These are phyloP conservation scores for Creolimax fragrantissima DNA, from an alignment of 78 protist genomes.

Conservation along the genomic window DNA sequence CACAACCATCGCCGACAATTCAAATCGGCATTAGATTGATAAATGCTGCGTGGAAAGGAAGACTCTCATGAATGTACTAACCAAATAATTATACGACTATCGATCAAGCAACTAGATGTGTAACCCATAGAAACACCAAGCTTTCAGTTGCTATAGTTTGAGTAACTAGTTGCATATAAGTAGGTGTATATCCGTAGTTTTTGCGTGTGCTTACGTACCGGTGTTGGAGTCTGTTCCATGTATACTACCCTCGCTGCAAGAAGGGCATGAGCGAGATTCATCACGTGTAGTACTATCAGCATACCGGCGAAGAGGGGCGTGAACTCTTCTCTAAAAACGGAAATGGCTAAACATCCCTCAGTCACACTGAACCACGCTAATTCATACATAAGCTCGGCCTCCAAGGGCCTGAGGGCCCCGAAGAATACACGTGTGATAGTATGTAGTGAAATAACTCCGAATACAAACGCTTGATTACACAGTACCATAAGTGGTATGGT, in stretches of 20 bases:
- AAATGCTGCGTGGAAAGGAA: no score
- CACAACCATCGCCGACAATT: no score
- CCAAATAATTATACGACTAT: no score
- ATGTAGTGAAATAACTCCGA: background rate
- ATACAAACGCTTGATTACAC: background rate
- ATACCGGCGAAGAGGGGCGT: background rate
- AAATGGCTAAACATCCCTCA: slow-evolving; percentile 75
- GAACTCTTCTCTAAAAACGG: slow-evolving; percentile 81
- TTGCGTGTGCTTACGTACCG: no score
- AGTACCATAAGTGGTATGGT: background rate
- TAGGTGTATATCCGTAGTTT: no score
- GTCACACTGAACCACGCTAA: slow-evolving; percentile 59
- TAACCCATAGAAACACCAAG: no score
- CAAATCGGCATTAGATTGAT: no score
- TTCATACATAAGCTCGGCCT: slow-evolving; percentile 26
- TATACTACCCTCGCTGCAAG: background rate
- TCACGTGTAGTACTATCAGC: background rate
- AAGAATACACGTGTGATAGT: background rate
- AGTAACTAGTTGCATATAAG: no score
- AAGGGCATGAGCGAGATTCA: background rate
- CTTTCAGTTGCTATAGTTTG: no score
- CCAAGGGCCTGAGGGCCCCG: background rate
- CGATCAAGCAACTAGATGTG: no score
- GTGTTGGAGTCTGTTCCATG: background rate
- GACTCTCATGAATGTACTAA: no score